Evolutionary conservation across 2,329 filamentous ascomycete genomes (phyloP).

Genomic region (Hymenoscyphus repandus): DNA sequence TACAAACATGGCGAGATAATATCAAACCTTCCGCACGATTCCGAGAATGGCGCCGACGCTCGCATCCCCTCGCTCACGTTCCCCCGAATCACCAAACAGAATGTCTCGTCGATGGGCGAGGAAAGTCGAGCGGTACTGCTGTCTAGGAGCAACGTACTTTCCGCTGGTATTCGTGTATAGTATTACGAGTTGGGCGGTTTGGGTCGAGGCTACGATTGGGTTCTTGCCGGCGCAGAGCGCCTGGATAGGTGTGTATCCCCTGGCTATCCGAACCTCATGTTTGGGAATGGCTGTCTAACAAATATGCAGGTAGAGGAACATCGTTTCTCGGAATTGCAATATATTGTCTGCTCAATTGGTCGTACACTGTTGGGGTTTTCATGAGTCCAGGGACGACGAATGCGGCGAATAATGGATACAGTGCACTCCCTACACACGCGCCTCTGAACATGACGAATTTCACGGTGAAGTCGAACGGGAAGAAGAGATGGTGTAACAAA

Average conservation of each 20-base stretch:
- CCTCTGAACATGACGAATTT: slow-evolving; percentile 62
- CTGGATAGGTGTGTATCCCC: slow-evolving; percentile 49
- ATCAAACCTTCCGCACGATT: background rate
- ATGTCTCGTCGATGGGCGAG: slow-evolving; percentile 59
- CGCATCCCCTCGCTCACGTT: slow-evolving; percentile 17
- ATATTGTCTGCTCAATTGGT: slow-evolving; percentile 77
- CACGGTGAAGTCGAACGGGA: slow-evolving; percentile 88
- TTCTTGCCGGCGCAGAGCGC: slow-evolving; percentile 45
- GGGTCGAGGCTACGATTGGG: slow-evolving; percentile 74
- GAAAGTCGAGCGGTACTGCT: slow-evolving; percentile 78
- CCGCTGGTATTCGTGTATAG: slow-evolving; percentile 87
- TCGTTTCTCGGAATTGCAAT: slow-evolving; percentile 64
- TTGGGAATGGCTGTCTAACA: slow-evolving; percentile 12
- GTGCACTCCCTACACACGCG: slow-evolving; percentile 71
- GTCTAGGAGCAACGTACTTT: slow-evolving; percentile 71
- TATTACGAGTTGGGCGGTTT: slow-evolving; percentile 90
- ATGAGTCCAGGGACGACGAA: slow-evolving; percentile 75
- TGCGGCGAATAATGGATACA: slow-evolving; percentile 61
- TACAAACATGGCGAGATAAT: background rate
- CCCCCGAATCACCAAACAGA: slow-evolving; percentile 35
- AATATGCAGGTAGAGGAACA: slow-evolving; percentile 42
- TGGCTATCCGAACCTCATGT: background rate
- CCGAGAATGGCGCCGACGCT: slow-evolving; percentile 23
- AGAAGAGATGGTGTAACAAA: slow-evolving; percentile 91
- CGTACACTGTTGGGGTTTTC: slow-evolving; percentile 90